These are phyloP conservation scores for Tuber indicum DNA, from an alignment of 495 filamentous ascomycete species.

Conservation along the genomic window DNA sequence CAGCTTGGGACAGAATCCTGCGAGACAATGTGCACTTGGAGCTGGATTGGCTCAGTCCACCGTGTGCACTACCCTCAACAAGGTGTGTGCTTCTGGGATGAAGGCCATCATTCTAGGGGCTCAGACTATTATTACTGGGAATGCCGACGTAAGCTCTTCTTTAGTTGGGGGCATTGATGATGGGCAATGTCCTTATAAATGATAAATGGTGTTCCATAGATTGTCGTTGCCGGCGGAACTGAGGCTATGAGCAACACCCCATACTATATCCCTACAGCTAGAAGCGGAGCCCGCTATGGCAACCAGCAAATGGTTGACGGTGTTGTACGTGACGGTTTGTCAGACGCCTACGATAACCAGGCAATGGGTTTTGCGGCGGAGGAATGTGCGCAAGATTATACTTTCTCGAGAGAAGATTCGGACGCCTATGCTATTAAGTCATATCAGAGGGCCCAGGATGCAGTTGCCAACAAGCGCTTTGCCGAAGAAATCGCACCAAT, in stretches of 20 bases:
- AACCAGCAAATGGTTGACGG: constrained; percentile 80
- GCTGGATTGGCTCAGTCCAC: constrained; percentile 73
- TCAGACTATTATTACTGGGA: constrained; percentile 94
- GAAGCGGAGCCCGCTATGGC: constrained; percentile 83
- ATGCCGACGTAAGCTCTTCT: constrained; percentile 52
- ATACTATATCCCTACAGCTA: constrained; percentile 84
- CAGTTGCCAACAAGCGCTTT: constrained; percentile 71
- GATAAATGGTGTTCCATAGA: constrained; percentile 25
- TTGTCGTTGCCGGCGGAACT: constrained; percentile 85
- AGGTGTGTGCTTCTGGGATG: constrained; percentile 89
- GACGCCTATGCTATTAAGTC: constrained; percentile 89
- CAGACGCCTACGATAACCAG: constrained; percentile 79
- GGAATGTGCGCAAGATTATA: constrained; percentile 81
- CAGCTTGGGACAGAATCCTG: constrained; percentile 93
- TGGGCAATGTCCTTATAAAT: constrained; percentile 1
- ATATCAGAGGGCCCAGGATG: constrained; percentile 85
- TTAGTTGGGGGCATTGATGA: neutral
- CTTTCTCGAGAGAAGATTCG: constrained; percentile 70
- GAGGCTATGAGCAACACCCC: constrained; percentile 98
- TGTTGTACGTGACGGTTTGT: constrained; percentile 84
- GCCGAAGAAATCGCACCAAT: constrained; percentile 81
- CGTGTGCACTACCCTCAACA: constrained; percentile 92
- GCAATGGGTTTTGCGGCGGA: constrained; percentile 92
- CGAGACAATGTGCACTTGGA: constrained; percentile 82
- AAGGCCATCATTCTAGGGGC: constrained; percentile 93